Evolutionary conservation across 176 grass and related monocot species (phyloP), one percentile per base, ranked within the genome.

Genomic region (Phyllostachys edulis): DNA sequence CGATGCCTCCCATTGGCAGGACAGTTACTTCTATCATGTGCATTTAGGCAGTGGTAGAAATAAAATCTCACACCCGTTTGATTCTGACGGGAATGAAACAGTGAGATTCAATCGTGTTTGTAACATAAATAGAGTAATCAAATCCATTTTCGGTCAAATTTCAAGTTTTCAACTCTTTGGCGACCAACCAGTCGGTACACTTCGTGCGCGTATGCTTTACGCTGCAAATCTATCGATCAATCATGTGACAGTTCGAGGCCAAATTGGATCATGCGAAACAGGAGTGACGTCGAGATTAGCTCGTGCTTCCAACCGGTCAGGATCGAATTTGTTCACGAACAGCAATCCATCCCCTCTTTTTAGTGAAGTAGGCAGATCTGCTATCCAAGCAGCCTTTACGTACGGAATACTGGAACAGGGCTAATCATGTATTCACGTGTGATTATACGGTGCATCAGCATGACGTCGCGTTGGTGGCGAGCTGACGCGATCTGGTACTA

Each of bases 361-460:
- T 13, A 5, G 79, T n/a, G 47, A 69, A 75, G 72, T 82, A 81
- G 88, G 77, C 77, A 81, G 63, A 66, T 42, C 27, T 5, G 11
- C 61, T 42, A 7, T 26, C 32, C 40, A 56, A 1, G 20, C 26
- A 9, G n/a, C 52, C 26, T 39, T 26, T 1, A 10, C 69, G 87
- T 89, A 75, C 59, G 27, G 61, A 16, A 38, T 16, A 36, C 86
- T 51, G 29, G 70, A 72, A 59, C 13, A 39, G 21, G 16, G 40
- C 71, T 78, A 32, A 56, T 21, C 50, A 60, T 15, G 54, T 38
- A 15, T 16, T 49, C 21, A 29, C 40, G 21, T 52, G 50, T n/a
- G 12, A 50, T 80, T 21, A 14, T 50, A n/a, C 32, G 55, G 61
- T 8, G 63, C 36, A 34, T 57, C 63, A 34, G 26, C 26, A 7